Base-by-base conservation (phyloP, 208 protist species). In the Acanthamoeba castellanii region DNA sequence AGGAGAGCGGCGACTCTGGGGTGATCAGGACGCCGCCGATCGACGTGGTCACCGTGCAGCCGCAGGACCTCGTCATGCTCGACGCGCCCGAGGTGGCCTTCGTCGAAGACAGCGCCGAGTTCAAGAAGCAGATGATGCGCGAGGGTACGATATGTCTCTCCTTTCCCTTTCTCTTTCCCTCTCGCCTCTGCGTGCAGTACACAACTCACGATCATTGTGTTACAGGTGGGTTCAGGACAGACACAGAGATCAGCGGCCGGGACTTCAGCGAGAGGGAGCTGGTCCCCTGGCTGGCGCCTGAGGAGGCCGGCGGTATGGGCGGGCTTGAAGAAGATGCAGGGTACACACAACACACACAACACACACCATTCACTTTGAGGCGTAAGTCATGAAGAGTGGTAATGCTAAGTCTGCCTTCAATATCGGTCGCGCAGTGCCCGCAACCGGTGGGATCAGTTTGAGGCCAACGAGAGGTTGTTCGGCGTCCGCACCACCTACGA, bases 401-500 rank as follows among this genome's bases (percentile, higher is more conserved):
- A 42, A 42, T 3, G 37, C 37, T 42, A 42, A 42, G 37, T 42
- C 1, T 42, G 37, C 3, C 37, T 42, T 42, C 3, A 4, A 3
- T 4, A 4, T 42, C 13, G 11, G 2, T 32, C 30, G 14, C 45
- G 16, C 74, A 68, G 52, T 22, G 57, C 14, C 7, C 82, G 57
- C 32, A 90, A 68, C 30, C 52, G 82, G 30, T 90, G 82, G 82
- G 82, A 90, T 42, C 82, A 90, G 57, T 90, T 90, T 30, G 82
- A 59, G 18, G 57, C 82, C 82, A 90, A 90, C 52, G 57, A 90
- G 52, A 68, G 57, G 82, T 34, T 90, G 82, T 90, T 90, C 34
- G 82, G 82, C 82, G 82, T 90, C 27, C 47, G 57, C 52, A 70
- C 82, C n/a, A 90, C 50, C 52, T 90, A 90, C 57, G 82, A 90